Evolutionary conservation across 2,329 filamentous ascomycete species (phyloP), one percentile per base, ranked within the genome.

Genomic region (Penicillium crustosum): DNA sequence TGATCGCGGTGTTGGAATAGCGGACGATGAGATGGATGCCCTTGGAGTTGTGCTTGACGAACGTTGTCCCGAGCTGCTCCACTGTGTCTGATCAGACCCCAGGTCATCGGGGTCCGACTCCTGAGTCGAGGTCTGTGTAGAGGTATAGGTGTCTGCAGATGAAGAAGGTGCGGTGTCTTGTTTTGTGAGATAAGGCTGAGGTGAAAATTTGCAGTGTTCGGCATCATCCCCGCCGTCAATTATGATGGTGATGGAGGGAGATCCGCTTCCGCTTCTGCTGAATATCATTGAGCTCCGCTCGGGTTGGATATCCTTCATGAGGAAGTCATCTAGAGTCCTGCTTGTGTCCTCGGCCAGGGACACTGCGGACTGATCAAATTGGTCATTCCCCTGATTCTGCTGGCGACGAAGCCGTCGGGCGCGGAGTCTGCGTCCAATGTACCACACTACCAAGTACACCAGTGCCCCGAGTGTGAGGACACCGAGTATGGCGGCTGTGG

Each of bases 281-380:
- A 70, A 70, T 68, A 73, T 73, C 27, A 72, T 42, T 12, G 65
- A 69, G 29, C 66, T 66, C 7, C 71, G 66, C 23, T 70, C 62
- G 1, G 58, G 61, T 10, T 55, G 51, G 10, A 58, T 36, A 17
- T 67, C 63, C 49, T 59, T 57, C 64, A 62, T 57, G 48, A 64
- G 57, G 38, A 62, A 61, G 10, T 57, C 48, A 27, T 65, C 61
- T 13, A 65, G 49, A 12, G 54, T 45, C 19, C 53, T 61, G 58
- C 60, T 61, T 27, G 63, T 65, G 17, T 66, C 64, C n/a, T 64
- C 63, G 13, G 49, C 57, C n/a, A 68, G 41, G 10, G 59, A 59
- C 6, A 66, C 53, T 8, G 53, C 56, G 7, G 62, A 66, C 21
- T 64, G 61, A 29, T 45, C 53, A 25, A 68, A 70, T 35, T 53